Evolutionary conservation across 164 flowering plant species (phyloP).

Genomic region (Euptelea pleiosperma): DNA sequence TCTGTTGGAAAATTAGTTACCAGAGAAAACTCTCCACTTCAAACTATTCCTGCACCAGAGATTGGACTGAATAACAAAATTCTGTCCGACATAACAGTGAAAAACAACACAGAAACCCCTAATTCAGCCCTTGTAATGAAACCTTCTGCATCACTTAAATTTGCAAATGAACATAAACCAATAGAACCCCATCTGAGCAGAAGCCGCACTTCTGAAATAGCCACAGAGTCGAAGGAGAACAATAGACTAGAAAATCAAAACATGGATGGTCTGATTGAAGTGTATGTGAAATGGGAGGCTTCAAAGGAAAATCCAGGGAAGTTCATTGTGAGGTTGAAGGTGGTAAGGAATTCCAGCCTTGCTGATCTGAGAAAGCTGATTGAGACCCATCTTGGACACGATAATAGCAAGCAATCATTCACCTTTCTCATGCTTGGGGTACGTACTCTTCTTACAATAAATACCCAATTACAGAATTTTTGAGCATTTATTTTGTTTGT

Average conservation of each 20-base stretch:
- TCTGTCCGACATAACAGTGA: slow-evolving; percentile 7
- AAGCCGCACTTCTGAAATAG: slow-evolving; percentile 6
- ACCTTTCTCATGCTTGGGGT: slow-evolving; percentile 70
- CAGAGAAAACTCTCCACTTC: slow-evolving; percentile 21
- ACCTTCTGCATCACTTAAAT: too few species aligned
- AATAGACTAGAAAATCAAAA: slow-evolving; percentile 25
- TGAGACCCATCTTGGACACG: slow-evolving; percentile 48
- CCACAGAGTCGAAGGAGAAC: slow-evolving; percentile 43
- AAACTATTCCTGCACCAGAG: slow-evolving; percentile 19
- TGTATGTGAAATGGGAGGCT: slow-evolving; percentile 78
- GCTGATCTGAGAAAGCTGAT: slow-evolving; percentile 66
- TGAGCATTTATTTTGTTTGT: too few species aligned
- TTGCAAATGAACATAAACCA: slow-evolving; percentile 19
- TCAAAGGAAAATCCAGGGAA: slow-evolving; percentile 61
- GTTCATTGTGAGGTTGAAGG: slow-evolving; percentile 52
- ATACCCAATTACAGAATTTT: too few species aligned
- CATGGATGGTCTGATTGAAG: slow-evolving; percentile 33
- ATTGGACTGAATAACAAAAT: slow-evolving; percentile 1
- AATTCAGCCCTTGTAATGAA: too few species aligned
- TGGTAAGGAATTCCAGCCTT: slow-evolving; percentile 48
- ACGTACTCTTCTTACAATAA: slow-evolving; percentile 11
- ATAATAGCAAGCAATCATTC: slow-evolving; percentile 43
- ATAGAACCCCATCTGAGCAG: slow-evolving; percentile 12
- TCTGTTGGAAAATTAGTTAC: slow-evolving; percentile 9
- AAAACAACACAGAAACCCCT: slow-evolving; percentile 10